Evolutionary conservation across 2,329 filamentous ascomycete species (phyloP).

Genomic region (Colletotrichum karsti): DNA sequence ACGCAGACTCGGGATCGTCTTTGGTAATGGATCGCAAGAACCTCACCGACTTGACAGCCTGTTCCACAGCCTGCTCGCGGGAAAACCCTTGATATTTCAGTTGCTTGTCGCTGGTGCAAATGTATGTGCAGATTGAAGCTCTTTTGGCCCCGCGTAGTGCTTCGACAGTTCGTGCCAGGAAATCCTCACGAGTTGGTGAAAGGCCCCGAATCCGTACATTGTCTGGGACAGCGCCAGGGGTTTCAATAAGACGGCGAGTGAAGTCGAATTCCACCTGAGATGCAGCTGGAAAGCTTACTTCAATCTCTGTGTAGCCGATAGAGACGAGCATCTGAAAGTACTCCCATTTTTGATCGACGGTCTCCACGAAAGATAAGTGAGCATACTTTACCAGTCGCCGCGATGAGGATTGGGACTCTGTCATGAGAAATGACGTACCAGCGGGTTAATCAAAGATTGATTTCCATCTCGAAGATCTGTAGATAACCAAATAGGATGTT

Average conservation of each 20-base stretch:
- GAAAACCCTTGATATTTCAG: conserved; percentile 8
- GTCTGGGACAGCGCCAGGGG: not conserved
- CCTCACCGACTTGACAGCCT: not conserved
- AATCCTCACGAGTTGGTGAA: conserved; percentile 8
- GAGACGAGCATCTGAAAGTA: conserved; percentile 15
- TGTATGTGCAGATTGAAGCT: not conserved
- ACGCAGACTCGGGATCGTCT: not conserved
- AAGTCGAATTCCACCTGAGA: conserved; percentile 8
- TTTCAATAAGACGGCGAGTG: not conserved
- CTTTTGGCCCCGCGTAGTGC: not conserved
- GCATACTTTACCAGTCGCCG: no score
- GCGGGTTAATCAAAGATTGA: conserved; percentile 1
- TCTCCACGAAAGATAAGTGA: not conserved
- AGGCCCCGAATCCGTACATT: not conserved
- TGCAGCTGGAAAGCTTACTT: conserved; percentile 5
- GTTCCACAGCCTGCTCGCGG: conserved; percentile 1
- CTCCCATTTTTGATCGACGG: conserved; percentile 7
- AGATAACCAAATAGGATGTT: not conserved
- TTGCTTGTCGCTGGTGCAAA: conserved; percentile 13
- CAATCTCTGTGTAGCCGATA: conserved; percentile 9
- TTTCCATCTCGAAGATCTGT: conserved; percentile 7
- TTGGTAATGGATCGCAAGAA: conserved; percentile 6
- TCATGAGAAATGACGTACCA: not conserved
- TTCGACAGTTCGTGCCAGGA: conserved; percentile 6
- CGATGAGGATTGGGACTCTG: no score